phyloP scores from a whole-genome alignment of 2,329 filamentous ascomycete genomes.

The Zymoseptoria ardabiliae region DNA sequence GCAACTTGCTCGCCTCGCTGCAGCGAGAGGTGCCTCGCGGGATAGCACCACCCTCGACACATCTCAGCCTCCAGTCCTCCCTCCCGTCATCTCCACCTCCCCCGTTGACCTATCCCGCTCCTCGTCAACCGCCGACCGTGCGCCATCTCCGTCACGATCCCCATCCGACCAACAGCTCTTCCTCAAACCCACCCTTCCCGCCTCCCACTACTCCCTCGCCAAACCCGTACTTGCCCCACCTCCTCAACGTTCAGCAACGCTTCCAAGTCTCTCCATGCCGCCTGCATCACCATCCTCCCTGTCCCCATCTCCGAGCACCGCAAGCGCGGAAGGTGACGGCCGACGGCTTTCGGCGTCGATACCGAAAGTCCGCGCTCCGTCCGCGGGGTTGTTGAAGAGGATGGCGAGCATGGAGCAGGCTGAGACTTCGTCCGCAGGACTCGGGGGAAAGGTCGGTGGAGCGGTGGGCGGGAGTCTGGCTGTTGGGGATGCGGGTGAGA shows the following conservation, averaged over 20 bases:
- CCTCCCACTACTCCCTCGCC: constrained; percentile 8
- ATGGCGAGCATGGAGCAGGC: constrained; percentile 40
- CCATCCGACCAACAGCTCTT: constrained; percentile 11
- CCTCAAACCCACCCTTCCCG: constrained; percentile 8
- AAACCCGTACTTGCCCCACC: constrained; percentile 3
- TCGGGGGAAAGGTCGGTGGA: background rate
- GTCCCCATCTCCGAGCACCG: constrained; percentile 10
- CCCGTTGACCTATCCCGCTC: background rate
- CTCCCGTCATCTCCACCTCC: background rate
- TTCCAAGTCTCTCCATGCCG: constrained; percentile 24
- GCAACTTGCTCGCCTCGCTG: background rate
- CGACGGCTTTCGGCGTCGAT: constrained; percentile 3
- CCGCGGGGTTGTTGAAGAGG: constrained; percentile 37
- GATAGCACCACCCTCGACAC: background rate
- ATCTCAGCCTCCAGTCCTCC: background rate
- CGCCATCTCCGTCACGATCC: background rate
- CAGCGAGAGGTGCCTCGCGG: background rate
- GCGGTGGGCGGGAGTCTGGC: background rate
- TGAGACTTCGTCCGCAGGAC: background rate
- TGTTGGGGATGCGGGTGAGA: constrained; percentile 4
- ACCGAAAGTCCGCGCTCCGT: constrained; percentile 29
- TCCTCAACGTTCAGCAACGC: background rate
- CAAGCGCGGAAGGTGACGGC: constrained; percentile 2
- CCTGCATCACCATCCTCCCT: constrained; percentile 29
- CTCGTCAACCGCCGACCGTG: background rate